Base-by-base conservation (phyloP, 2,329 filamentous ascomycete species). In the Clonostachys solani region DNA sequence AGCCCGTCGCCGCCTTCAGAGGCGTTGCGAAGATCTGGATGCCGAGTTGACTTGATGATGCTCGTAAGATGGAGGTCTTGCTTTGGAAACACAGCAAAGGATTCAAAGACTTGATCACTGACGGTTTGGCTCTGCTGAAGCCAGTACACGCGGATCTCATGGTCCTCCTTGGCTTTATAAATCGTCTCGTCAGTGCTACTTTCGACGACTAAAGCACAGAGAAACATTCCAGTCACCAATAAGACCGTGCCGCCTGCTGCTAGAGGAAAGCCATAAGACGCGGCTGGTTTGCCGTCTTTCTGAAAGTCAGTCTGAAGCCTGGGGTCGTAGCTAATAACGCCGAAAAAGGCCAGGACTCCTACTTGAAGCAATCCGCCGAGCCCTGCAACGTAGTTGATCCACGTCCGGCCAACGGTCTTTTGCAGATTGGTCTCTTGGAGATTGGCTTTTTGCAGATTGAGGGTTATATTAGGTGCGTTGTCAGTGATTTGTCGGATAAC, bases 151-250 rank as follows among this genome's bases (percentile, higher is more conserved):
- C 18, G 18, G 18, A 19, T 19, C 18, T 19, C 18, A 19, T 19
- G 18, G 18, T 19, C 18, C 18, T 19, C 18, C 18, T 19, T 19
- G 18, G 18, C 18, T 19, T 19, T 19, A 19, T 19, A 19, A 19
- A 19, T 5, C 18, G 36, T 47, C 49, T 68, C 62, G 3, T 29
- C 23, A 0, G 63, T 65, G 41, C 61, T 62, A 7, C 41, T 44
- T 18, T 67, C 59, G 5, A 69, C 58, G 2, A 67, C 58, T 40
- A 57, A 54, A 1, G 56, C 55, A 44, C 63, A 68, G 2, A 65
- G 36, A 0, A 63, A 36, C 40, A 68, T 53, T 0, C 64, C 62
- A 2, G 47, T 1, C 0, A 58, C 50, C 12, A 69, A 37, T 5
- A 6, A 16, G 16, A 37, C 6, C 4, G 35, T 37, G 12, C 35